Base-by-base conservation (phyloP, 2,329 filamentous ascomycete species). In the Fusarium graminum region DNA sequence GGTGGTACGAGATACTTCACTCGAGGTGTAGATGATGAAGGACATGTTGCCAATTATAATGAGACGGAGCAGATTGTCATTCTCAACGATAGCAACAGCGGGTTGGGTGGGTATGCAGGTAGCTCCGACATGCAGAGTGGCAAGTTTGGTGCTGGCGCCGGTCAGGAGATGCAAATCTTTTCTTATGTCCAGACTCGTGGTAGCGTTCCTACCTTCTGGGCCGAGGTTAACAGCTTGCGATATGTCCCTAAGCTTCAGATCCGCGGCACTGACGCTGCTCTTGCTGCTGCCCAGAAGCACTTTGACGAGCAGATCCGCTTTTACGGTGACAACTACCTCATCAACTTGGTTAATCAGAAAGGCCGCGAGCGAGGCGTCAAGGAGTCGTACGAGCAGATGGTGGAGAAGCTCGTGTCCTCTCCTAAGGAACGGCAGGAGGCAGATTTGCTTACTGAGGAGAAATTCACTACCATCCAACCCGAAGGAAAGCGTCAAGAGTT, bases 31-130 rank as follows among this genome's bases (percentile, higher is more conserved):
- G 94, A 99, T 75, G 94, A 97, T 68, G 85, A 95, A 63, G 95
- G 95, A 25, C 89, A 98, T 76, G 95, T 95, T n/a, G 93, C 95
- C 68, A 99, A 99, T 78, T 99, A 94, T 85, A 99, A 99, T 76
- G 95, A 99, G 83, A 98, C 95, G 0, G 95, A 99, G 76, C 95
- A 99, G 76, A 84, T 95, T 32, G 85, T 97, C 62, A 88, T 99
- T 36, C 80, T 98, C 70, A 98, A 98, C 73, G 95, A 98, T 78
- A 86, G 82, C 54, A 85, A 86, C 45, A 88, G 88, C 57, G 90
- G 91, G 1, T 80, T 95, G 41, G 89, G 92, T 39, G 94, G 93
- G 8, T 97, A 92, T 77, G 90, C 90, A 47, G 91, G 92, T 52
- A 91, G 90, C 70, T 84, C 86, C 59, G 88, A 91, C 19, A 91